Conservation (phyloP, 164 flowering plant genomes). For the Sextonia rubra region DNA sequence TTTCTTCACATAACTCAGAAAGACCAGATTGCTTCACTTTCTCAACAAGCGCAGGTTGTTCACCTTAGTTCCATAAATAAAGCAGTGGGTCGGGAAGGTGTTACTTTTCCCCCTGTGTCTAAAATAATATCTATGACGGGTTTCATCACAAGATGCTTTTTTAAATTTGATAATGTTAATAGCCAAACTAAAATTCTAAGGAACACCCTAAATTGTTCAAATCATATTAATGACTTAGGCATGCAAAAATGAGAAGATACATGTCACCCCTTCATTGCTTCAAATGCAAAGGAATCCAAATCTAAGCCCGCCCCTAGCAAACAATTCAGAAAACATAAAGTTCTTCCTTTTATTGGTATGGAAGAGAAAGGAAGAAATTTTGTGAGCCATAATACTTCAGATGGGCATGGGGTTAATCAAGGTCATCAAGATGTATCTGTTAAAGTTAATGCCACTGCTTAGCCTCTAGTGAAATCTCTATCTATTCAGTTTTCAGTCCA, state of each 20-base stretch:
- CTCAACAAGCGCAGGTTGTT: neutral
- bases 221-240: too few relatives aligned
- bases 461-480: conserved; percentile 17
- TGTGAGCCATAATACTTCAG: neutral
- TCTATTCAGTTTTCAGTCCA: neutral
- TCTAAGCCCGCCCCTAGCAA: neutral
- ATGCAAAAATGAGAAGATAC: neutral
- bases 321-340: neutral
- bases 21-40: neutral
- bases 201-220: too few relatives aligned
- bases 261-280: neutral
- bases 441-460: neutral
- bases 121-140: too few relatives aligned
- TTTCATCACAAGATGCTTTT: too few relatives aligned
- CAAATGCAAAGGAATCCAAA: neutral
- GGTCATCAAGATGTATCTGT: neutral
- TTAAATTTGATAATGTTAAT: too few relatives aligned
- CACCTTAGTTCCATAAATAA: neutral
- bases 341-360: neutral
- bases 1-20: neutral
- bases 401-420: neutral
- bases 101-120: neutral
- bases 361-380: neutral
- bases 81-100: neutral
- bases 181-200: too few relatives aligned